Evolutionary conservation across 495 filamentous ascomycete species (phyloP).

Genomic region (Neurospora sp.): DNA sequence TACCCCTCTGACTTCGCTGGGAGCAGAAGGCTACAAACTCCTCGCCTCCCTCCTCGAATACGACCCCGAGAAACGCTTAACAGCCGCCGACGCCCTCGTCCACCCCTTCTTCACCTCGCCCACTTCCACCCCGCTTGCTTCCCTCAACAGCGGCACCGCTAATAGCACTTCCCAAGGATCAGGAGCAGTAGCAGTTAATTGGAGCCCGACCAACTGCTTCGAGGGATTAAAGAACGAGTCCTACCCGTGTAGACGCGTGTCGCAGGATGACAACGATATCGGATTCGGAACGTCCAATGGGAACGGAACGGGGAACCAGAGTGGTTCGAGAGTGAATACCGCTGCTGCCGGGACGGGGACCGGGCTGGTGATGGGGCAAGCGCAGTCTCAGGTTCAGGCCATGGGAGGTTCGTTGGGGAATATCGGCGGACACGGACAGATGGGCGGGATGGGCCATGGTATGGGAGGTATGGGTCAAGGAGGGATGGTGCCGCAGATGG

Average conservation of each 20-base stretch:
- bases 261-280: conserved; percentile 91
- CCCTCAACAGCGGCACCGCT: not conserved
- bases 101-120: conserved; percentile 71
- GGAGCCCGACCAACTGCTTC: conserved; percentile 73
- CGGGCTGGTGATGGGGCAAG: not conserved
- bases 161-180: not conserved
- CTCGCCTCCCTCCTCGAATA: conserved; percentile 78
- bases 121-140: not conserved
- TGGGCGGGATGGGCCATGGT: not conserved
- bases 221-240: conserved; percentile 67
- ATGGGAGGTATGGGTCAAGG: not conserved
- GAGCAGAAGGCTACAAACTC: conserved; percentile 69
- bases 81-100: conserved; percentile 72
- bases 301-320: conserved; percentile 57
- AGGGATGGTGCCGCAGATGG: not conserved
- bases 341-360: not conserved
- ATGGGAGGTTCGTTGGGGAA: not conserved
- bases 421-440: not conserved
- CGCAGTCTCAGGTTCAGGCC: not conserved
- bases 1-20: conserved; percentile 42
- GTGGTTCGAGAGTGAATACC: conserved; percentile 58
- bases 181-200: conserved; percentile 31
- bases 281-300: conserved; percentile 77
- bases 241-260: conserved; percentile 84
- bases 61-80: conserved; percentile 80